Evolutionary conservation across 129 eudicot species (phyloP).

Genomic region (Ambrosia trifida): DNA sequence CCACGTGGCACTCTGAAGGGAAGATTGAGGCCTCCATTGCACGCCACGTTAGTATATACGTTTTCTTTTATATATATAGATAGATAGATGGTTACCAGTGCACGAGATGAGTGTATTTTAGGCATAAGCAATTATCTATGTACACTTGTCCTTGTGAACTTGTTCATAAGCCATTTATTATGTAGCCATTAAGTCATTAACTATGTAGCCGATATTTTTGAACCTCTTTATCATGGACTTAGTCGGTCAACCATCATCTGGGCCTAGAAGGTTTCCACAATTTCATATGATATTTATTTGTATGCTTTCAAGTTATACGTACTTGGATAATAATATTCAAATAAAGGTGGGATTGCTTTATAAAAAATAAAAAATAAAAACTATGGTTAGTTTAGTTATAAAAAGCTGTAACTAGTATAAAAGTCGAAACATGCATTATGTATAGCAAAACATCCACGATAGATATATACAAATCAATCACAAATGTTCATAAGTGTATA

Average conservation of each 20-base stretch:
- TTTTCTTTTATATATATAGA: too few species aligned
- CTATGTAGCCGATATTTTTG: conserved; percentile 28
- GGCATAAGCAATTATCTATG: conserved; percentile 3
- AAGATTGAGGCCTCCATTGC: too few species aligned
- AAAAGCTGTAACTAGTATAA: not conserved
- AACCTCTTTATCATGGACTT: conserved; percentile 26
- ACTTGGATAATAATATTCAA: not conserved
- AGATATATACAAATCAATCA: not conserved
- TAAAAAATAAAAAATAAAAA: too few species aligned
- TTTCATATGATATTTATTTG: not conserved
- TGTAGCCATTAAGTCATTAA: conserved; percentile 21
- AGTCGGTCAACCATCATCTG: conserved; percentile 14
- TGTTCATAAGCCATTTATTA: conserved; percentile 2
- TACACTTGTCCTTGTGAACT: not conserved
- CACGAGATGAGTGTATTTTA: not conserved
- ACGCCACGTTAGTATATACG: too few species aligned
- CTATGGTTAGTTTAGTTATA: not conserved
- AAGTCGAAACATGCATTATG: not conserved
- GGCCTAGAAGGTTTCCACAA: not conserved
- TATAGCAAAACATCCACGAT: not conserved
- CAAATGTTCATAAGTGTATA: not conserved
- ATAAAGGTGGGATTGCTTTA: not conserved
- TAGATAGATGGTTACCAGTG: too few species aligned
- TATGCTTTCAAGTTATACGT: not conserved
- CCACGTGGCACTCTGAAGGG: too few species aligned